These are phyloP conservation scores for Penicillium sp. DNA, from an alignment of 2,329 filamentous ascomycete species.

Conservation along the genomic window DNA sequence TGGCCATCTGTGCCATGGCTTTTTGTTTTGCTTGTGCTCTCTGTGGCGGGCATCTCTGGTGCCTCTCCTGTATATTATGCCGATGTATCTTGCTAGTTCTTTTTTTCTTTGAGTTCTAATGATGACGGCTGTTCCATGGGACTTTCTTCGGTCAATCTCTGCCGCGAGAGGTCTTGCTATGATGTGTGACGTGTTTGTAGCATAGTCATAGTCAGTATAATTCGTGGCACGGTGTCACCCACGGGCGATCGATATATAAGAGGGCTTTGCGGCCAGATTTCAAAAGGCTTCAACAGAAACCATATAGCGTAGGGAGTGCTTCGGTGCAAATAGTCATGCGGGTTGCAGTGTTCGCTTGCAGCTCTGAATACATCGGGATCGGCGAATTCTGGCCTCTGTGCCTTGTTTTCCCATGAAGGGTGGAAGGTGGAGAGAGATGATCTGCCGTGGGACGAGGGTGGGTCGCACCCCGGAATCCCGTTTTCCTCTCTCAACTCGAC, in stretches of 20 bases:
- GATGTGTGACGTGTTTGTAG: too few relatives aligned
- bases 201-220: too few relatives aligned
- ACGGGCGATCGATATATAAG: too few relatives aligned
- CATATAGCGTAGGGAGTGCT: too few relatives aligned
- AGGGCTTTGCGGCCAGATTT: too few relatives aligned
- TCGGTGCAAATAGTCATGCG: background rate
- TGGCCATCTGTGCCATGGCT: constrained; percentile 1
- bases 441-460: constrained; percentile 5
- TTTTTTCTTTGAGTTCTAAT: constrained; percentile 24
- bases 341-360: background rate
- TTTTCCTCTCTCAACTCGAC: too few relatives aligned
- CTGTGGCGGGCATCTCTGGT: constrained; percentile 9
- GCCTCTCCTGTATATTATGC: constrained; percentile 25
- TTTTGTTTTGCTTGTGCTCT: constrained; percentile 6
- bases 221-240: too few relatives aligned
- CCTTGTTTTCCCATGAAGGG: background rate
- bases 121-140: constrained; percentile 21
- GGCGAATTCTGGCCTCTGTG: too few relatives aligned
- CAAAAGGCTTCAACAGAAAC: too few relatives aligned
- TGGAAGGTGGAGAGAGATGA: background rate
- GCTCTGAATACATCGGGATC: too few relatives aligned
- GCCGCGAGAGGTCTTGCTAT: too few relatives aligned
- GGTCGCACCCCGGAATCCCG: too few relatives aligned
- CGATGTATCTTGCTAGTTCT: constrained; percentile 6
- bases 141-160: background rate